Conservation (phyloP, 768 basidiomycete genomes). For the Mycena haematopus region DNA sequence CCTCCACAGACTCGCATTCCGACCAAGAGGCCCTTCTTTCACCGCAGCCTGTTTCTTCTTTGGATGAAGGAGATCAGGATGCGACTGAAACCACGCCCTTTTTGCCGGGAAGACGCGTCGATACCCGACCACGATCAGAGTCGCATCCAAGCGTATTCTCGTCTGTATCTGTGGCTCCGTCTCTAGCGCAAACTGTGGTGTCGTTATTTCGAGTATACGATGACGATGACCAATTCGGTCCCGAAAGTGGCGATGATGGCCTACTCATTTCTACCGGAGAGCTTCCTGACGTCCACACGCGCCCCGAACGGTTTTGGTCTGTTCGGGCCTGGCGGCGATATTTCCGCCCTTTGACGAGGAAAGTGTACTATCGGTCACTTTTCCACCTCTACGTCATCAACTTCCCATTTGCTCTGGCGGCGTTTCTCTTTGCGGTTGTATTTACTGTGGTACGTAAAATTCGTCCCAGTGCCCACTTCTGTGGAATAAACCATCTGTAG, state of each 20-base stretch:
- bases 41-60: conserved; percentile 25
- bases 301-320: conserved; percentile 38
- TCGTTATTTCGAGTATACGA: conserved; percentile 69
- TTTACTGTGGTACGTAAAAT: conserved; percentile 73
- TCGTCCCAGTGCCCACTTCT: background rate
- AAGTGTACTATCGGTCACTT: conserved; percentile 67
- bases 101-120: conserved; percentile 38
- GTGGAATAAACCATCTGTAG: conserved; percentile 41
- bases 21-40: conserved; percentile 40
- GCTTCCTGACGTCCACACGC: conserved; percentile 19
- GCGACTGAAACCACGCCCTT: conserved; percentile 58
- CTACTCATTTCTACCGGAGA: conserved; percentile 26
- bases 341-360: conserved; percentile 63
- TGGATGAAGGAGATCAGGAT: conserved; percentile 39
- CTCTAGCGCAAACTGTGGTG: conserved; percentile 70
- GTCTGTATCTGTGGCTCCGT: conserved; percentile 59
- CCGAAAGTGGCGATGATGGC: conserved; percentile 17
- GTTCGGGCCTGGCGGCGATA: conserved; percentile 57
- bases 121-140: conserved; percentile 55
- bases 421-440: conserved; percentile 82
- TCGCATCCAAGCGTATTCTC: conserved; percentile 65
- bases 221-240: conserved; percentile 38
- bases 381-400: conserved; percentile 78
- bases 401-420: conserved; percentile 78
- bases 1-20: conserved; percentile 43